Evolutionary conservation across 768 basidiomycete species (phyloP).

Genomic region (Suillus tomentosus): DNA sequence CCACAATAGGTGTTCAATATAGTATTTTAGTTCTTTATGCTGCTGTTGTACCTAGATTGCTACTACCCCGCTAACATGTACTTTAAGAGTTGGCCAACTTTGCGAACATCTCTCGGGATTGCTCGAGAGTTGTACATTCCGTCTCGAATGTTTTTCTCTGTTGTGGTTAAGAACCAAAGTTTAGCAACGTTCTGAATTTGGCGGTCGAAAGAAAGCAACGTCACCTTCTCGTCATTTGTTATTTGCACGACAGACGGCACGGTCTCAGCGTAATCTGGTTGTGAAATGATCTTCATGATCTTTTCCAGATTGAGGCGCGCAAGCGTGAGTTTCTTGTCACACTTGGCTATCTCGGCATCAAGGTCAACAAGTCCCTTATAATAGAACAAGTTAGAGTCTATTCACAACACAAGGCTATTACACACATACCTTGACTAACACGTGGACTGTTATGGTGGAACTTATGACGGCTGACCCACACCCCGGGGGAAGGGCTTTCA

Average conservation of each 20-base stretch:
- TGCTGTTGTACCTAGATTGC: not conserved
- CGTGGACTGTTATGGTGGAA: conserved; percentile 71
- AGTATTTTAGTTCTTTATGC: not conserved
- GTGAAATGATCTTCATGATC: conserved; percentile 67
- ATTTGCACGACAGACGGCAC: conserved; percentile 77
- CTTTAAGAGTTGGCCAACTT: conserved; percentile 37
- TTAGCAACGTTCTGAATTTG: conserved; percentile 6
- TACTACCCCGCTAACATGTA: not conserved
- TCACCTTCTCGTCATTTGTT: conserved; percentile 82
- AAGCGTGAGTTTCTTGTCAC: conserved; percentile 85
- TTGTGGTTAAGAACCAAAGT: conserved; percentile 5
- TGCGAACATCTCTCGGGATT: conserved; percentile 75
- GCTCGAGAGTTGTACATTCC: conserved; percentile 72
- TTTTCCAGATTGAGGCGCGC: conserved; percentile 73
- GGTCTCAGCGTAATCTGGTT: conserved; percentile 76
- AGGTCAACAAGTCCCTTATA: conserved; percentile 86
- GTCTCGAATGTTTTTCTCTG: conserved; percentile 79
- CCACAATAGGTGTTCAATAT: not conserved
- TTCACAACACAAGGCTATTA: not conserved
- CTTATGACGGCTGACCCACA: conserved; percentile 85
- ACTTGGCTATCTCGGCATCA: conserved; percentile 84
- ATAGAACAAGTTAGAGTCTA: not conserved
- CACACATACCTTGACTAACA: conserved; percentile 79
- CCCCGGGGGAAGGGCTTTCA: conserved; percentile 69
- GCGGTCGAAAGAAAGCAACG: not conserved